Evolutionary conservation across 2,329 filamentous ascomycete species (phyloP).

Genomic region (Calonectria ilicicola): DNA sequence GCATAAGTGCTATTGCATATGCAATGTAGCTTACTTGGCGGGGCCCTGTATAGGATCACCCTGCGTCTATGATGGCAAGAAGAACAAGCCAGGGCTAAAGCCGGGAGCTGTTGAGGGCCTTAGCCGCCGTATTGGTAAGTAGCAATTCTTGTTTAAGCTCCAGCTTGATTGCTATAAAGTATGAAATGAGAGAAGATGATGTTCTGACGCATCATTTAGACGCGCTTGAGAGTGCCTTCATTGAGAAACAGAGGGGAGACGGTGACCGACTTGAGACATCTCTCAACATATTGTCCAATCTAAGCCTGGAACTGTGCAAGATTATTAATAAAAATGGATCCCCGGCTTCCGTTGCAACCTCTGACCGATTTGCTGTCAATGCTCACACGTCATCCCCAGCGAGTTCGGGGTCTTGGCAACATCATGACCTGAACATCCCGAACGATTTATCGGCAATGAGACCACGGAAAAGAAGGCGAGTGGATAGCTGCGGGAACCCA

Average conservation of each 20-base stretch:
- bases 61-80: slow-evolving; percentile 27
- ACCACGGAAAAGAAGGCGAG: slow-evolving; percentile 29
- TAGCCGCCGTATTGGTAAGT: slow-evolving; percentile 21
- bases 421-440: not conserved
- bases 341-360: not conserved
- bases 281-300: slow-evolving; percentile 10
- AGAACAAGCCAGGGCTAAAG: slow-evolving; percentile 26
- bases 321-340: not conserved
- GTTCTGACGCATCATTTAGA: not conserved
- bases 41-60: not conserved
- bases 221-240: slow-evolving; percentile 4
- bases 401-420: not conserved
- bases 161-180: too few species aligned
- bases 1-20: not conserved
- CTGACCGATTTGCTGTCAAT: not conserved
- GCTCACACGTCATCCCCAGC: not conserved
- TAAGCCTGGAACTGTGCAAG: slow-evolving; percentile 14
- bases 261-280: slow-evolving; percentile 3
- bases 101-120: slow-evolving; percentile 21
- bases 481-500: slow-evolving; percentile 38
- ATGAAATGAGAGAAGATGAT: accelerated
- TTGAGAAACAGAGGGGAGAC: slow-evolving; percentile 14
- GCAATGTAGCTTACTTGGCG: not conserved
- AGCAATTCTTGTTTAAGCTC: not conserved
- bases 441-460: not conserved